A percentile compares a stretch with the other conserved stretches of the same genome.
Conservation (phyloP, 495 filamentous ascomycete genomes). For the Talaromyces thailandensis region DNA sequence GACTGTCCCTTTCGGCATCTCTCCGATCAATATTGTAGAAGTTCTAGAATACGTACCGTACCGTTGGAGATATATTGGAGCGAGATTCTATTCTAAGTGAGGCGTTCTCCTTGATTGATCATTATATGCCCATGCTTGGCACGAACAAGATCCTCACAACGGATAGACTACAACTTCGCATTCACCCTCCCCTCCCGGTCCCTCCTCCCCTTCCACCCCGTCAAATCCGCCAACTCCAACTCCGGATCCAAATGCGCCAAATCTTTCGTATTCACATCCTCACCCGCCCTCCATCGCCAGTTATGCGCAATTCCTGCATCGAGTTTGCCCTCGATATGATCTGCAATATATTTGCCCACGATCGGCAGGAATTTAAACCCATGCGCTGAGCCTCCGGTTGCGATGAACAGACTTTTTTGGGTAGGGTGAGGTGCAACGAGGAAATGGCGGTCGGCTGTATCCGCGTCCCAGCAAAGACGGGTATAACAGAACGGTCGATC, state of each 20-base stretch:
- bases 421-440: slow-evolving; percentile 36
- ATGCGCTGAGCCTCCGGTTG: slow-evolving; percentile 42
- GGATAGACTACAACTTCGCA: neutral
- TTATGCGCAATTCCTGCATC: slow-evolving; percentile 6
- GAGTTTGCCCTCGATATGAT: slow-evolving; percentile 34
- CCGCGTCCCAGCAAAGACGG: slow-evolving; percentile 46
- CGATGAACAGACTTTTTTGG: slow-evolving; percentile 32
- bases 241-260: slow-evolving; percentile 18
- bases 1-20: neutral
- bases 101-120: too few relatives aligned
- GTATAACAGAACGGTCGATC: slow-evolving; percentile 19
- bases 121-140: neutral
- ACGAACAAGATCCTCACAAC: neutral
- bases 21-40: neutral
- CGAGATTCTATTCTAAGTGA: too few relatives aligned
- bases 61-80: neutral
- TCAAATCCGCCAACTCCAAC: slow-evolving; percentile 13
- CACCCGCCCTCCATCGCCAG: slow-evolving; percentile 14
- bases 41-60: too few relatives aligned
- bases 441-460: slow-evolving; percentile 43
- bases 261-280: slow-evolving; percentile 10
- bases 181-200: slow-evolving; percentile 10
- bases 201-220: slow-evolving; percentile 14
- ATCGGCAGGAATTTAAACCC: slow-evolving; percentile 42
- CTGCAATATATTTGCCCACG: slow-evolving; percentile 38